Evolutionary conservation across 2,329 filamentous ascomycete species (phyloP), one percentile per base, ranked within the genome.

Genomic region (Fusarium luffae): DNA sequence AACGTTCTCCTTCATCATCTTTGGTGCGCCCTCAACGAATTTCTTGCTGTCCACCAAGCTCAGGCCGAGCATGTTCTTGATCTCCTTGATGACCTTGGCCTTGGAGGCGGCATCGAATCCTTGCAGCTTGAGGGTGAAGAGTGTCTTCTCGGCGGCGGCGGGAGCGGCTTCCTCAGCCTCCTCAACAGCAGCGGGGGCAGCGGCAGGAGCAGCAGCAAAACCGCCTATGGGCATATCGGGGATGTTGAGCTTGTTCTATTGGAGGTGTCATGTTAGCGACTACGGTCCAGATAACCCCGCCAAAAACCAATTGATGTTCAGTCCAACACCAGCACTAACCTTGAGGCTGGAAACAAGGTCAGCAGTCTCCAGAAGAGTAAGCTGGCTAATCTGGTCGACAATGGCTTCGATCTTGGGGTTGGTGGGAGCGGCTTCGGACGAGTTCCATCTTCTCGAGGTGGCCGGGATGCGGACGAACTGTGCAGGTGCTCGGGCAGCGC

Each of bases 21-120:
- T 99, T 71, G 96, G 96, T 74, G 93, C 94, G 79, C 93, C 93
- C 88, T 99, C 96, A 73, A 99, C 96, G 78, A 99, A 99, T 87
- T 99, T 99, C 92, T 99, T 99, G 85, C 93, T 97, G 83, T 99
- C 96, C 75, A 99, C 97, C 85, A 99, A 88, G 80, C 93, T 97
- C 79, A 99, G 84, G 44, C 96, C 96, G 66, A 99, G 86, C 89
- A 99, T 87, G 78, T 89, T 90, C 90, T 99, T 99, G 85, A 99
- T 88, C 86, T 99, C 96, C 89, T 99, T 99, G 88, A 99, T 99
- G 77, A 99, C 86, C 92, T 99, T 99, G 77, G 97, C 94, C 87
- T 99, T 99, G 71, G 95, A 85, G 52, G 84, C 87, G 28, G 94
- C 87, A 55, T 99, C 97, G 80, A 98, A 97, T 37, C 91, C 92